Evolutionary conservation across 371 early-diverging fungal species (phyloP), one percentile per base, ranked within the genome.

Genomic region (Circinella minor): DNA sequence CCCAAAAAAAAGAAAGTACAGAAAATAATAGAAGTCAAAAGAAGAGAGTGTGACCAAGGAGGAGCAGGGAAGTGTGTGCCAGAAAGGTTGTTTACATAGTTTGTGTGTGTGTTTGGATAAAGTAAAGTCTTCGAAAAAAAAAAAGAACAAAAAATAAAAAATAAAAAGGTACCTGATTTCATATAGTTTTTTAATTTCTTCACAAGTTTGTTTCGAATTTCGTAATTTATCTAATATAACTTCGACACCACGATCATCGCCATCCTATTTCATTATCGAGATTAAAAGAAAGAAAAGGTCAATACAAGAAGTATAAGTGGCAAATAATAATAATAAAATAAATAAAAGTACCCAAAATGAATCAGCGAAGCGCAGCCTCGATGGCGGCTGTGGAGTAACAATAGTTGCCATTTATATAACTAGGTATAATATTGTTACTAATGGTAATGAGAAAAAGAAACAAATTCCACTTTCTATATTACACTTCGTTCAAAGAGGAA

Each of bases 191-290:
- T 66, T 66, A 38, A 76, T 65, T 55, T 76, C 73, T 54, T 73
- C 69, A 39, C 66, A 76, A 10, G 77, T 76, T 67, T 73, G 73
- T 61, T 76, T 72, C 15, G 73, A 70, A 66, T 65, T 66, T 2
- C 68, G 71, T 36, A 71, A 55, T 47, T 65, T 67, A 47, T 67
- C 61, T 8, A 66, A 55, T 43, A 76, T 36, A 43, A 69, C 67
- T 39, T 65, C 66, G 37, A 73, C 73, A n/a, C 77, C 73, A 15
- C 65, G 68, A 68, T 72, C 72, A 17, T 49, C 43, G 1, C 51
- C 55, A 65, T 72, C 72, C 72, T 72, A 61, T 55, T 27, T 27
- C 2, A 36, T 37, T 64, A 48, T 49, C 34, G 51, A 49, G 55
- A 61, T 14, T 62, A 48, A 5, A 47, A 47, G 11, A 15, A 15